Base-by-base conservation (phyloP, 2,329 filamentous ascomycete species). In the Endothia cerciana region DNA sequence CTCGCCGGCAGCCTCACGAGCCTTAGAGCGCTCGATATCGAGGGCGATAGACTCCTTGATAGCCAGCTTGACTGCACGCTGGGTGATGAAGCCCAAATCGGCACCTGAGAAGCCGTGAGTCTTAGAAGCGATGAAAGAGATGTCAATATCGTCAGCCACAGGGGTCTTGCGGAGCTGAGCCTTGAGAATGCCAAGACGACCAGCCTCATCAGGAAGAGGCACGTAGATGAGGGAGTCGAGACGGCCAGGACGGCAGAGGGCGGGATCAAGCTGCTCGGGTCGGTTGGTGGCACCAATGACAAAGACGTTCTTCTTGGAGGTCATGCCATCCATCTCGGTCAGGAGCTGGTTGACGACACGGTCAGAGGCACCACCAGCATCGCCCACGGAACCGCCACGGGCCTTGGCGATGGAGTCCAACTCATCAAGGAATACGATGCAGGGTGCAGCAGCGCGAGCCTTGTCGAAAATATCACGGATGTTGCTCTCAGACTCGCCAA, bases 401-500 rank as follows among this genome's bases (percentile, higher is more conserved):
- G 94, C 96, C 87, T 99, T 99, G 80, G 96, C 95, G 77, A 99
- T 99, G 0, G 95, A 99, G 77, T 99, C 95, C 80, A 99, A 82
- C 85, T 99, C 95, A 73, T 99, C 95, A 71, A 99, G 87, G 90
- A 99, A 99, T 73, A 99, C 95, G 69, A 99, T 92, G 74, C 96
- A 99, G 81, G 95, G 95, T 74, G 95, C 95, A 68, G 96, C 95
- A 70, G 95, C 96, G 77, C 95, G 93, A 71, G 95, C 95, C 89
- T 98, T 99, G 88, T 99, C 95, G 80, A 99, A 99, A 75, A 99
- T 99, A 79, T 99, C 95, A 77, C 95, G 92, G 71, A 99, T 98
- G 83, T 99, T 99, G 88, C 93, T 97, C 83, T 99, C 96, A 63
- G 95, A 99, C 84, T 99, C 95, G 89, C 95, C 95, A 77, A 99